Evolutionary conservation across 2,329 filamentous ascomycete genomes (phyloP), one percentile per base, ranked within the genome.

Genomic region (Cyphellophora europaea): DNA sequence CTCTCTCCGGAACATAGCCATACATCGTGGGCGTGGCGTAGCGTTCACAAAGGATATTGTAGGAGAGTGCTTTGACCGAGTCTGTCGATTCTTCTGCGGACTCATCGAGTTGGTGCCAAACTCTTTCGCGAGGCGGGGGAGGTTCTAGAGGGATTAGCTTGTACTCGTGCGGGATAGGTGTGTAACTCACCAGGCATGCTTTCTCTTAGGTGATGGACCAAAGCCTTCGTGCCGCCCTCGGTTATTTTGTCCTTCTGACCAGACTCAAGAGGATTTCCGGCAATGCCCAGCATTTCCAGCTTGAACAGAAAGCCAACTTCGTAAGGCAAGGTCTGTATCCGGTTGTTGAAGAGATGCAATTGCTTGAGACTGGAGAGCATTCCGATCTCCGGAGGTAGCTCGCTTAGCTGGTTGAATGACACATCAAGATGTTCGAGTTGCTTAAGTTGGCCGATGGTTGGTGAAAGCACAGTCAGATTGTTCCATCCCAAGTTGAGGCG

Each of bases 401-500:
- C 77, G 6, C 72, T 72, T 41, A 98, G 70, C 42, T 89, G 76
- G 58, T 98, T 98, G 62, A 81, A 78, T 0, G 91, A 96, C 3
- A 88, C 71, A 58, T 98, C 89, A 32, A 98, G 72, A 51, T 88
- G 74, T 21, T 77, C 82, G 32, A 98, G 65, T 44, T 82, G 80
- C 45, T 88, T 79, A 45, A 98, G 68, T 49, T 81, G 74, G 25
- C 91, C 88, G 54, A 98, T 86, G 14, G 78, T 71, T 23, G 82
- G 66, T 10, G 89, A 87, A n/a, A 98, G 66, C 30, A 72, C 70
- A 17, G 77, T 77, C 40, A 98, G 72, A 56, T 87, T 88, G 68
- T 98, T 98, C 48, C 87, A 89, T 50, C 87, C 87, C 43, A 98
- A 77, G 58, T 93, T 95, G 18, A 98, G 74, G 59, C 93, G 89